Percentiles rank a stretch among this genome's conserved stretches.
These are phyloP conservation scores for Thielaviopsis populi DNA, from an alignment of 2,329 filamentous ascomycete genomes.

Conservation along the genomic window DNA sequence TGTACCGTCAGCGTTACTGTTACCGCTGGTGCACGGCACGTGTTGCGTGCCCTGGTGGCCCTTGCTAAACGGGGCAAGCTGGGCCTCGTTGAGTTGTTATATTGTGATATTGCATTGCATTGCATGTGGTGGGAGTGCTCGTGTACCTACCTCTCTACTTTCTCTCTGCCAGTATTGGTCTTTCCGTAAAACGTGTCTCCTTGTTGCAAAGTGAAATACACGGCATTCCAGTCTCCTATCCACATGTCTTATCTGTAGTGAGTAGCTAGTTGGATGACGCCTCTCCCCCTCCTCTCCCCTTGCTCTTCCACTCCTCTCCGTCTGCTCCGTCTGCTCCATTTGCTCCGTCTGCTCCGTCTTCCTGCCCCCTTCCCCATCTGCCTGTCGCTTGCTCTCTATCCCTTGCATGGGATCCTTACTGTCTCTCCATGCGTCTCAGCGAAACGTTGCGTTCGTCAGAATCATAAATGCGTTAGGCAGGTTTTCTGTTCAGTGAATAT, in stretches of 20 bases:
- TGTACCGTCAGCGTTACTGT: conserved; percentile 1
- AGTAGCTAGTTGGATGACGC: not conserved
- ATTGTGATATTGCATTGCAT: not conserved
- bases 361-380: not conserved
- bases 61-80: not conserved
- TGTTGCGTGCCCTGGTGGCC: not conserved
- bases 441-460: conserved; percentile 5
- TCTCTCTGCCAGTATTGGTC: not conserved
- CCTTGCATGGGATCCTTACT: not conserved
- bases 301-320: no score
- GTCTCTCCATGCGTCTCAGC: not conserved
- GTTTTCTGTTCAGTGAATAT: no score
- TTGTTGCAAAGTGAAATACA: not conserved
- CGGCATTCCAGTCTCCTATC: not conserved
- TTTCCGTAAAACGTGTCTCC: not conserved
- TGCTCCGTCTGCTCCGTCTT: no score
- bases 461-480: not conserved
- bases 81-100: not conserved
- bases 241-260: not conserved
- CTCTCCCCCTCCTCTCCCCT: no score
- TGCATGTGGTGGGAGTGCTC: no score
- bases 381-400: not conserved
- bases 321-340: no score
- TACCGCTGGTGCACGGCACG: not conserved
- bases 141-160: not conserved